These are phyloP conservation scores for Cytospora leucostoma DNA, from an alignment of 2,329 filamentous ascomycete species.

Conservation along the genomic window DNA sequence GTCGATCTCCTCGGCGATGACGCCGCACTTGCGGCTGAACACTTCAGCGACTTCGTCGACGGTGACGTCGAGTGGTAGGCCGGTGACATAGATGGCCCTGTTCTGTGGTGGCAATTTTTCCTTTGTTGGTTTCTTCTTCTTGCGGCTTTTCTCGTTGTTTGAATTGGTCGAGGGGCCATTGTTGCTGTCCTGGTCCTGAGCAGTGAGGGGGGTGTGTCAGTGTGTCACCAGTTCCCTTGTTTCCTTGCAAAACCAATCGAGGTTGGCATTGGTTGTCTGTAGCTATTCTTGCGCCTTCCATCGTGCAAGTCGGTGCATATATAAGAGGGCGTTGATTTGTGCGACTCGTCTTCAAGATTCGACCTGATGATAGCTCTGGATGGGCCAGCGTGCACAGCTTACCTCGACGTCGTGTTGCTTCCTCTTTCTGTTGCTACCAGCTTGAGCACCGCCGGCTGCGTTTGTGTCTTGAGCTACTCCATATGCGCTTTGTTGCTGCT, in stretches of 20 bases:
- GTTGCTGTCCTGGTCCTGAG: constrained; percentile 34
- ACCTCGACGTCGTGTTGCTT: constrained; percentile 49
- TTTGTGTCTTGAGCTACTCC: constrained; percentile 21
- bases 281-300: constrained; percentile 5
- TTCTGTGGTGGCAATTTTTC: constrained; percentile 59
- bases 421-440: constrained; percentile 42
- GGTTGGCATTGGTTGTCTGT: constrained; percentile 10
- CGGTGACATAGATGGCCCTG: constrained; percentile 89
- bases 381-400: constrained; percentile 39
- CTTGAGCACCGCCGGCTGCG: constrained; percentile 28
- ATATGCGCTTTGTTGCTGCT: constrained; percentile 35
- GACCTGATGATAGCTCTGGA: constrained; percentile 28
- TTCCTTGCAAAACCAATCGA: constrained; percentile 7
- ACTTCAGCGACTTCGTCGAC: constrained; percentile 78
- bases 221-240: constrained; percentile 23
- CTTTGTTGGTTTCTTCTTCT: constrained; percentile 47
- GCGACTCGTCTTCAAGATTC: constrained; percentile 18
- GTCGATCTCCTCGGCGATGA: constrained; percentile 93
- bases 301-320: constrained; percentile 3
- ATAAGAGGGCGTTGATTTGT: constrained; percentile 1
- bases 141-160: constrained; percentile 22
- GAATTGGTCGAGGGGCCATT: constrained; percentile 30
- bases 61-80: constrained; percentile 77
- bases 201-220: constrained; percentile 28
- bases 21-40: constrained; percentile 82